phyloP scores from a whole-genome alignment of 169 alveolate genomes.

The Babesia bigemina region DNA sequence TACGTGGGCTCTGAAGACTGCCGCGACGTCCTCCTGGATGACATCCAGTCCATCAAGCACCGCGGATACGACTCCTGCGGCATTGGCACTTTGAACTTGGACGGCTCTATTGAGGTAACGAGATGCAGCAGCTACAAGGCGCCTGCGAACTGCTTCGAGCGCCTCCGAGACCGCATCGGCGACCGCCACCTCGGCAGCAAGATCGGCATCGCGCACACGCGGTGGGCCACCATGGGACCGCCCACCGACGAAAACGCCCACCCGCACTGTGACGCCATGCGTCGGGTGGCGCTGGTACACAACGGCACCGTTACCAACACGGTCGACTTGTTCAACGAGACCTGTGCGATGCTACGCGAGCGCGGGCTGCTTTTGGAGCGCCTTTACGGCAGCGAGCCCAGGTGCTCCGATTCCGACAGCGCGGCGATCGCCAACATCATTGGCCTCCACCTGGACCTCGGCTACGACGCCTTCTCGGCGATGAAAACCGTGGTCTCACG shows the following conservation, averaged over 20 bases:
- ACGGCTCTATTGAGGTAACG: conserved; percentile 81
- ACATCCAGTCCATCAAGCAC: conserved; percentile 87
- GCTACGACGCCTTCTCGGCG: conserved; percentile 81
- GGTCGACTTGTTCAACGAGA: conserved; percentile 47
- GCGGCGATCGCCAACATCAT: conserved; percentile 95
- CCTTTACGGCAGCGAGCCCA: conserved; percentile 32
- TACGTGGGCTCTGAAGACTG: conserved; percentile 85
- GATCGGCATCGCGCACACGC: conserved; percentile 97
- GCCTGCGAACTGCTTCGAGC: conserved; percentile 85
- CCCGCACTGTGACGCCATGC: conserved; percentile 93
- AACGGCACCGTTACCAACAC: conserved; percentile 89
- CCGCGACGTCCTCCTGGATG: conserved; percentile 80
- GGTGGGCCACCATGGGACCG: conserved; percentile 99
- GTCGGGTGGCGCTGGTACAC: conserved; percentile 91
- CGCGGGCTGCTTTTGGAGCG: conserved; percentile 76
- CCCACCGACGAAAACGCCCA: conserved; percentile 96
- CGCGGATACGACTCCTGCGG: conserved; percentile 97
- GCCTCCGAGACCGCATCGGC: conserved; percentile 73
- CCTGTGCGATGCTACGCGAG: conserved; percentile 39
- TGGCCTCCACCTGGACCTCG: conserved; percentile 86
- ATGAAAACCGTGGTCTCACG: conserved; percentile 83
- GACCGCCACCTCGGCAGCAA: conserved; percentile 79
- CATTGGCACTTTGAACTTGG: conserved; percentile 83
- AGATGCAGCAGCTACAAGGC: conserved; percentile 75
- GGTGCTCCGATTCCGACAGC: conserved; percentile 92